These are phyloP conservation scores for Aureobasidium sp. DNA, from an alignment of 2,329 filamentous ascomycete species.

Conservation along the genomic window DNA sequence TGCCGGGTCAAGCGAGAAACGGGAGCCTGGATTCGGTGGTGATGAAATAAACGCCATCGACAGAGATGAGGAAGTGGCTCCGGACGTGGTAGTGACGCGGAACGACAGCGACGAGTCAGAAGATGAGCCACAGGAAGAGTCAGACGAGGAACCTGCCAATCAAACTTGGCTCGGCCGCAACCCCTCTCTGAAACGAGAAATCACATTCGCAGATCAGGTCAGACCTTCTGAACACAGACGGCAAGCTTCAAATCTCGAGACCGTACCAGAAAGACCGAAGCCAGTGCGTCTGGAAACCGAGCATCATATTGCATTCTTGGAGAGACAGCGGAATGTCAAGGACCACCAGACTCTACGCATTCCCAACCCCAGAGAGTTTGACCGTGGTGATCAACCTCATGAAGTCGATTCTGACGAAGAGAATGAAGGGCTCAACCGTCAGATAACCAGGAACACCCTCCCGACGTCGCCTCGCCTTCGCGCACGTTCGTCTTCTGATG, in stretches of 20 bases:
- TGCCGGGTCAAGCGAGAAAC: slow-evolving; percentile 19
- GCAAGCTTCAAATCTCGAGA: slow-evolving; percentile 28
- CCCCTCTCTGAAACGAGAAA: slow-evolving; percentile 38
- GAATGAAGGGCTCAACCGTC: slow-evolving; percentile 25
- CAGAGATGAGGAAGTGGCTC: slow-evolving; percentile 16
- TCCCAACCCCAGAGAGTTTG: slow-evolving; percentile 83
- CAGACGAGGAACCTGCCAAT: slow-evolving; percentile 3
- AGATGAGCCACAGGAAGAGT: slow-evolving; percentile 1
- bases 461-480: slow-evolving; percentile 1
- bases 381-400: slow-evolving; percentile 68
- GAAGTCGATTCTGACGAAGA: slow-evolving; percentile 43
- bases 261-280: slow-evolving; percentile 42
- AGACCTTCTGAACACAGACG: slow-evolving; percentile 41
- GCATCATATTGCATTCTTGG: slow-evolving; percentile 80
- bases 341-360: slow-evolving; percentile 75
- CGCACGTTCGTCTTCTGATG: neutral
- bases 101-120: slow-evolving; percentile 27
- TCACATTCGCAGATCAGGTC: slow-evolving; percentile 64
- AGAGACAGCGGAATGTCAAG: slow-evolving; percentile 68
- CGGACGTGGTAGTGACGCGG: slow-evolving; percentile 26
- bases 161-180: slow-evolving; percentile 24
- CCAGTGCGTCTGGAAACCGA: slow-evolving; percentile 54
- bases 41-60: neutral
- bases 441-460: slow-evolving; percentile 24
- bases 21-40: neutral